Conservation (phyloP, 495 filamentous ascomycete genomes). For the Aspergillus asperescens region DNA sequence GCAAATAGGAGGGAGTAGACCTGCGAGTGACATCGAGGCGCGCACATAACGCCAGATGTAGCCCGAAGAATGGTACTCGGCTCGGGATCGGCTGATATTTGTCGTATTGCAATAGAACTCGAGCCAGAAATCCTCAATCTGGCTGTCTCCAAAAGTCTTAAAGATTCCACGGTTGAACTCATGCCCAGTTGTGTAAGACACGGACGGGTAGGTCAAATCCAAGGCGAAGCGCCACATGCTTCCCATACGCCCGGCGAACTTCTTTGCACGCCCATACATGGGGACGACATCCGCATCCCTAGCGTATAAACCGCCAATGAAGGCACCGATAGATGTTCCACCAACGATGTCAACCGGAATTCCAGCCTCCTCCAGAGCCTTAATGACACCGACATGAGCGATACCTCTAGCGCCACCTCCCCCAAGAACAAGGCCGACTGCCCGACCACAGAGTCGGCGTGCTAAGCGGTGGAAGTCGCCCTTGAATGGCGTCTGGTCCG, state of each 20-base stretch:
- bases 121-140: constrained; percentile 99
- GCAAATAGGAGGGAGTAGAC: constrained; percentile 86
- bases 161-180: constrained; percentile 99
- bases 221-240: constrained; percentile 96
- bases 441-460: constrained; percentile 85
- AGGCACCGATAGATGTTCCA: constrained; percentile 95
- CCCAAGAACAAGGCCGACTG: constrained; percentile 88
- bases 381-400: constrained; percentile 86
- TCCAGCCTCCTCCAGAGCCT: constrained; percentile 91
- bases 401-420: constrained; percentile 91
- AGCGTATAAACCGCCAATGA: constrained; percentile 92
- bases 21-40: constrained; percentile 93
- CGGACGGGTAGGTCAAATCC: constrained; percentile 90
- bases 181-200: constrained; percentile 94
- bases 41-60: constrained; percentile 96
- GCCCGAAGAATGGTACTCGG: constrained; percentile 87
- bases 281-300: constrained; percentile 95
- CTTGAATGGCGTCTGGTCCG: constrained; percentile 86
- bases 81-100: constrained; percentile 85
- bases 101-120: constrained; percentile 99
- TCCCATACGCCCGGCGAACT: constrained; percentile 93
- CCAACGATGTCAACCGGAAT: constrained; percentile 96
- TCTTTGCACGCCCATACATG: constrained; percentile 93
- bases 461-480: constrained; percentile 94
- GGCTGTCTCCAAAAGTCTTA: constrained; percentile 92